phyloP scores from a whole-genome alignment of 176 grass and related monocot species.

The Oryza meridionalis region DNA sequence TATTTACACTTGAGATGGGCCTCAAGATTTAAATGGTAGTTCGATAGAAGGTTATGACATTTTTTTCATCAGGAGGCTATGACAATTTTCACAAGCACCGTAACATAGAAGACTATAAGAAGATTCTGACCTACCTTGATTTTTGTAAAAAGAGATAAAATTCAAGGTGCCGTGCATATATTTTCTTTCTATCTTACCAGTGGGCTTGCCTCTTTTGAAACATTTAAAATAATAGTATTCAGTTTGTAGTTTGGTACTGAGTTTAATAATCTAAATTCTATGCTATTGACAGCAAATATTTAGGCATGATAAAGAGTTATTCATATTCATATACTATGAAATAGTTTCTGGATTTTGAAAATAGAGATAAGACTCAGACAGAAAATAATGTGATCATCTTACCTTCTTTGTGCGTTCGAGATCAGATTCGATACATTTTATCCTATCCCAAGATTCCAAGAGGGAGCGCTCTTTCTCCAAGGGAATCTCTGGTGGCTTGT shows the following conservation, averaged over 20 bases:
- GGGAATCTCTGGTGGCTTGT: constrained; percentile 68
- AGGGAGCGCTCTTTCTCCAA: constrained; percentile 68
- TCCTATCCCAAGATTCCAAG: constrained; percentile 81
- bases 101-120: neutral
- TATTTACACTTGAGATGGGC: neutral
- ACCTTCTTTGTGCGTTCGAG: constrained; percentile 88
- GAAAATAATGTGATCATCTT: constrained; percentile 25
- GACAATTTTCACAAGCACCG: neutral
- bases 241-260: neutral
- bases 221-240: neutral
- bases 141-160: neutral
- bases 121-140: neutral
- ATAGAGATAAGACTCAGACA: neutral
- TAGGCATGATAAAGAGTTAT: neutral
- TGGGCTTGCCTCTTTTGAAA: neutral
- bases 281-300: neutral
- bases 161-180: neutral
- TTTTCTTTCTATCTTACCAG: neutral
- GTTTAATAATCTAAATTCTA: constrained; percentile 4
- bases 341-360: neutral
- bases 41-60: neutral
- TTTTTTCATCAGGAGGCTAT: neutral
- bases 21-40: neutral
- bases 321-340: neutral
- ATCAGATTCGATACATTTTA: constrained; percentile 78